phyloP scores from a whole-genome alignment of 2,329 filamentous ascomycete species.

The Talaromyces islandicus region DNA sequence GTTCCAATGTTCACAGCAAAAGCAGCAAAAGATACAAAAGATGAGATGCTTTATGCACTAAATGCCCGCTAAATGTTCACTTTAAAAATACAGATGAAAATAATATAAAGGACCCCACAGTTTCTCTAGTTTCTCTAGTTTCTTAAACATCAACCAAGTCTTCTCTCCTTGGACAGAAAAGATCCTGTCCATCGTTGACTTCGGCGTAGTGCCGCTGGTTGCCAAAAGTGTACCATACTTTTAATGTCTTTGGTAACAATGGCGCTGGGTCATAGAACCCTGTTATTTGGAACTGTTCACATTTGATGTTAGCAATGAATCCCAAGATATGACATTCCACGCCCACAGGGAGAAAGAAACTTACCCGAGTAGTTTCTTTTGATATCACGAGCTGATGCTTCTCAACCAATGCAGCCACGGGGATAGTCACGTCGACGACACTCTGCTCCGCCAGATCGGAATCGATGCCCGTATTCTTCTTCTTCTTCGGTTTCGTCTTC shows the following conservation, averaged over 20 bases:
- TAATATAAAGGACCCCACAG: not conserved
- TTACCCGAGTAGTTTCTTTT: constrained; percentile 30
- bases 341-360: not conserved
- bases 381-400: constrained; percentile 34
- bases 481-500: not conserved
- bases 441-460: constrained; percentile 18
- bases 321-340: not conserved
- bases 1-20: not conserved
- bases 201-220: constrained; percentile 34
- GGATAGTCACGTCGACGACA: constrained; percentile 36
- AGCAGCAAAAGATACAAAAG: not conserved
- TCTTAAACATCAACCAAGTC: constrained; percentile 16
- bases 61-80: not conserved
- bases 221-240: constrained; percentile 37
- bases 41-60: not conserved
- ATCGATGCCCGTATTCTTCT: constrained; percentile 2
- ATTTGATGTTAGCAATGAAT: constrained; percentile 15
- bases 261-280: constrained; percentile 42
- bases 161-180: constrained; percentile 34
- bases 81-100: not conserved
- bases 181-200: constrained; percentile 28
- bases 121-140: not conserved
- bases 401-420: constrained; percentile 40
- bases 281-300: constrained; percentile 32
- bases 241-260: constrained; percentile 33